Percentiles rank a stretch among this genome's conserved stretches.
phyloP scores from a whole-genome alignment of 805 yeast species.

The Ogataea parapolymorpha region DNA sequence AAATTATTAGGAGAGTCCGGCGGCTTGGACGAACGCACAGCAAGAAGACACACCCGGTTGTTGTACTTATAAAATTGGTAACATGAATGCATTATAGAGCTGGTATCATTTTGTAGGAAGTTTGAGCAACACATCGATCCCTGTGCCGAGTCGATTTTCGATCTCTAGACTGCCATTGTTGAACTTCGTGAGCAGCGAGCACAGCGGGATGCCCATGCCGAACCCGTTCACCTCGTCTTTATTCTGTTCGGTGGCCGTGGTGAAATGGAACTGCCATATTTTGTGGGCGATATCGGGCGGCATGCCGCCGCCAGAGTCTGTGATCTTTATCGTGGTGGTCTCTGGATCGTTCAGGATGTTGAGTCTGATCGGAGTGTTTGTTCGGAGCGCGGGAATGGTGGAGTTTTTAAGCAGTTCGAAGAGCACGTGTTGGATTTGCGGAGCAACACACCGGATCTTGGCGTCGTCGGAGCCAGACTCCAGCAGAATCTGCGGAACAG shows the following conservation, averaged over 20 bases:
- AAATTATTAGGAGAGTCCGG: constrained; percentile 11
- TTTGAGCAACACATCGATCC: constrained; percentile 24
- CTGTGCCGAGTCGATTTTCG: constrained; percentile 21
- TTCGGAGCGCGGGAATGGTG: constrained; percentile 27
- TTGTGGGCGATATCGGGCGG: constrained; percentile 15
- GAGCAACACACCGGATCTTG: constrained; percentile 25
- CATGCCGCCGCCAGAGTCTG: constrained; percentile 33
- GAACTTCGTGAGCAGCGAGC: constrained; percentile 27
- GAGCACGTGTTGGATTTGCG: constrained; percentile 30
- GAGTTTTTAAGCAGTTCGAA: constrained; percentile 33
- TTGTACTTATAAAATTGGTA: constrained; percentile 20
- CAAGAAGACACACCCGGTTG: constrained; percentile 33
- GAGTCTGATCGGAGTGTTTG: constrained; percentile 20
- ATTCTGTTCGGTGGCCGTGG: constrained; percentile 23
- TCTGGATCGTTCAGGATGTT: constrained; percentile 4
- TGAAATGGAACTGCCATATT: constrained; percentile 33
- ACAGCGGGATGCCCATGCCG: constrained; percentile 34
- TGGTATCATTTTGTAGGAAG: constrained; percentile 18
- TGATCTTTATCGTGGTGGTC: constrained; percentile 18
- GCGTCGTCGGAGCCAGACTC: constrained; percentile 2
- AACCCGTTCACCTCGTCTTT: constrained; percentile 32
- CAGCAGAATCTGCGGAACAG: constrained; percentile 26
- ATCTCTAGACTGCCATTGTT: constrained; percentile 26
- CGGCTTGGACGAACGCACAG: constrained; percentile 20
- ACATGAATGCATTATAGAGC: not conserved